phyloP scores from a whole-genome alignment of 441 rosid genomes.

The Mallotus japonicus region DNA sequence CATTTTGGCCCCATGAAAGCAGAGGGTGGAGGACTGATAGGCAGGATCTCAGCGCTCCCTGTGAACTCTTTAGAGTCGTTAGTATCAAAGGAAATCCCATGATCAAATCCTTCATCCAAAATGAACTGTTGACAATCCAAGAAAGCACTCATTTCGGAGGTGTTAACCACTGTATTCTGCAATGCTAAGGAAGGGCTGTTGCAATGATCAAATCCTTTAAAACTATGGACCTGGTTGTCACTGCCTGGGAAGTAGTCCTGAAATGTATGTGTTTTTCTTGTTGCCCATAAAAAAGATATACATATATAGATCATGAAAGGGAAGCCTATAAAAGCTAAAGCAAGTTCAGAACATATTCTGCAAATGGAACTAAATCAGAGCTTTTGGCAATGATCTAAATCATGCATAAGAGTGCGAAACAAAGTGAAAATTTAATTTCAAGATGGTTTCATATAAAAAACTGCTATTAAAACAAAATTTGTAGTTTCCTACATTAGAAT shows the following conservation, averaged over 20 bases:
- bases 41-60: slow-evolving; percentile 36
- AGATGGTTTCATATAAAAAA: too few relatives aligned
- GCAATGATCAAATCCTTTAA: slow-evolving; percentile 47
- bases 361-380: background rate
- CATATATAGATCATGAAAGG: background rate
- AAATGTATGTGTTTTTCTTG: slow-evolving; percentile 18
- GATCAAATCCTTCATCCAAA: slow-evolving; percentile 44
- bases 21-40: slow-evolving; percentile 61
- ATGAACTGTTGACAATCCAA: slow-evolving; percentile 47
- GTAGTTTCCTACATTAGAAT: background rate
- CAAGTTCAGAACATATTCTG: background rate
- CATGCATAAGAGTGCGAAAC: background rate
- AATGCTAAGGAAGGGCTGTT: slow-evolving; percentile 31
- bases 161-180: slow-evolving; percentile 32
- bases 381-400: background rate
- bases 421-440: too few relatives aligned
- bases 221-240: slow-evolving; percentile 36
- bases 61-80: slow-evolving; percentile 32
- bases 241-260: slow-evolving; percentile 41
- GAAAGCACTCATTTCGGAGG: slow-evolving; percentile 43
- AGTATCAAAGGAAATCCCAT: slow-evolving; percentile 33
- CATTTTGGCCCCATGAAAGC: slow-evolving; percentile 93
- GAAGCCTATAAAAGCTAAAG: background rate
- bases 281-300: background rate
- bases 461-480: too few relatives aligned